Evolutionary conservation across 192 early-diverging fungal genomes (phyloP), one percentile per base, ranked within the genome.

Genomic region (Linnemannia elongata): DNA sequence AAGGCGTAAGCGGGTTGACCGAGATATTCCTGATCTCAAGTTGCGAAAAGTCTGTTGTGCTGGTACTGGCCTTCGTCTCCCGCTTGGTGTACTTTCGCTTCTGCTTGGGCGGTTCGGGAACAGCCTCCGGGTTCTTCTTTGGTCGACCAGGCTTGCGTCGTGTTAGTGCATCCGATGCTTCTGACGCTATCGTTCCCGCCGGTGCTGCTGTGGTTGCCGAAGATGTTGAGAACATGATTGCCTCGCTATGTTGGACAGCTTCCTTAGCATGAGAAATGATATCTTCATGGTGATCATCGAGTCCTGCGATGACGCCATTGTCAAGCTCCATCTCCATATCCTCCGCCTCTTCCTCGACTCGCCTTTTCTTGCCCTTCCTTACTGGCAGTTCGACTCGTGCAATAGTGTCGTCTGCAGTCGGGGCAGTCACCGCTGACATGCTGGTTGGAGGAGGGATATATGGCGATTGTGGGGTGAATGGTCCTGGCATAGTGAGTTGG

Each of bases 21-120:
- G 85, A 87, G 8, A 87, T 87, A 38, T 87, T 87, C 27, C 85
- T 77, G 70, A 87, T 81, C 54, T 87, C 75, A 1, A 87, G 39
- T 27, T 75, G 44, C 6, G 76, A 63, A 30, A 83, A 72, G 17
- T 77, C 69, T 4, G 30, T 41, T 7, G 71, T 22, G 7, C 44
- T 33, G 18, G 72, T 2, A 18, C 55, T 73, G 4, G 76, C 33
- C 42, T 78, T 83, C 15, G 57, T 17, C 30, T n/a, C 33, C 13
- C 60, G 60, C 13, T 66, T 66, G 60, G 60, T 33, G 60, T 66
- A 66, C 30, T 66, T 66, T 66, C 60, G 60, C 13, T 66, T 66
- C 27, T 66, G 60, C 27, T 66, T 66, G 9, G 30, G 27, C 13
- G 60, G 60, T 3, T 66, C 60, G 33, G 30, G 60, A 15, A 33